phyloP scores from a whole-genome alignment of 306 rosid genomes.

The Rosa chinensis region DNA sequence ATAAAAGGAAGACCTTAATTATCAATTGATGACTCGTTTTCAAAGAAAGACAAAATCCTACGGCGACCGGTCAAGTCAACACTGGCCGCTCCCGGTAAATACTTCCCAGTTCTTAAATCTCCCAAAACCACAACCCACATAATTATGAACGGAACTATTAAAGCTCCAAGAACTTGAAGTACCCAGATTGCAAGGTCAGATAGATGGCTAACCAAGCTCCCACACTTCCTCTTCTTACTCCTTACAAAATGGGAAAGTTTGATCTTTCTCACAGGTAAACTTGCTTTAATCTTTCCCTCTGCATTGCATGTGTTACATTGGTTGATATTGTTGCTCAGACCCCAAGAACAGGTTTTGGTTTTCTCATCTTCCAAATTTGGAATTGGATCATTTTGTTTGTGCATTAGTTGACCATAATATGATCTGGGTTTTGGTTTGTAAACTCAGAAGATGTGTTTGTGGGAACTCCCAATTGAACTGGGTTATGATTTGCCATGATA shows the following conservation, averaged over 20 bases:
- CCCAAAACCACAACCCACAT: too few relatives aligned
- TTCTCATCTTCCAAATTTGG: not conserved
- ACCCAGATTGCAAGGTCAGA: not conserved
- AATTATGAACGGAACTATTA: not conserved
- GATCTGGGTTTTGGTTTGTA: not conserved
- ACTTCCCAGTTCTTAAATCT: too few relatives aligned
- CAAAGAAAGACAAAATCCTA: too few relatives aligned
- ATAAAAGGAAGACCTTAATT: too few relatives aligned
- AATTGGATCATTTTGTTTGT: not conserved
- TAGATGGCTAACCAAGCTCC: slow-evolving; percentile 13
- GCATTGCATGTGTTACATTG: not conserved
- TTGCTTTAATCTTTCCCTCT: not conserved
- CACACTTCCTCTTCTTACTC: slow-evolving; percentile 41
- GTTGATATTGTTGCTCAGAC: not conserved
- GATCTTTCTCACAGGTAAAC: slow-evolving; percentile 50
- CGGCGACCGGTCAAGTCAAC: too few relatives aligned
- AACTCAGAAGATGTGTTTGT: not conserved
- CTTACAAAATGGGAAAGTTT: slow-evolving; percentile 44
- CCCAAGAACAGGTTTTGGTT: not conserved
- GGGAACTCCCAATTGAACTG: not conserved
- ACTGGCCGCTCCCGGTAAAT: too few relatives aligned
- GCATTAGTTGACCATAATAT: not conserved
- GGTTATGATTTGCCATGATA: too few relatives aligned
- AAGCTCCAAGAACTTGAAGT: not conserved
- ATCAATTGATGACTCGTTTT: too few relatives aligned